Evolutionary conservation across 768 basidiomycete genomes (phyloP).

Genomic region (Trichaptum fuscoviolaceum): DNA sequence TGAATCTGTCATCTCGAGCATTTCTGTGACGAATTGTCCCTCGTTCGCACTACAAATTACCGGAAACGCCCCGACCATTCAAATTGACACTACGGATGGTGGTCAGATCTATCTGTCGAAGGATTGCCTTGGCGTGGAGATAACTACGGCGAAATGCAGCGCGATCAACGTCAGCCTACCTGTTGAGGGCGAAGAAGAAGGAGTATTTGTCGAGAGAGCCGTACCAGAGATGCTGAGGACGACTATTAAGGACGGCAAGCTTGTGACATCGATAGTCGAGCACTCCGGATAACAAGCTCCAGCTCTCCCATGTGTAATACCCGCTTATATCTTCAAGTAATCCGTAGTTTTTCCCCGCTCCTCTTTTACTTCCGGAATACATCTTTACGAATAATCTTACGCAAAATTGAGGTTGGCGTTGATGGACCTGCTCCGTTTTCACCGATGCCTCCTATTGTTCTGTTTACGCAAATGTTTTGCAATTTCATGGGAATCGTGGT

Average conservation of each 20-base stretch:
- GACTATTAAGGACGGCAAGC: conserved; percentile 70
- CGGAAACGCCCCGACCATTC: conserved; percentile 85
- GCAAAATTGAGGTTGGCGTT: background rate
- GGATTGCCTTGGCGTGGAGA: conserved; percentile 72
- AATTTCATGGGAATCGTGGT: too few species aligned
- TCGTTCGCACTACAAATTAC: conserved; percentile 92
- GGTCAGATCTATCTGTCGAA: conserved; percentile 93
- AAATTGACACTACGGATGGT: conserved; percentile 91
- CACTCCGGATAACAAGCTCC: conserved; percentile 41
- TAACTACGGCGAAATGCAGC: conserved; percentile 92
- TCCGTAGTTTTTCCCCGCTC: background rate
- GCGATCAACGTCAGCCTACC: conserved; percentile 88
- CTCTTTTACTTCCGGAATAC: background rate
- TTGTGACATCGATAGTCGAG: conserved; percentile 87
- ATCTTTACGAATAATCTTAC: background rate
- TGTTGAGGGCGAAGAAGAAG: conserved; percentile 84
- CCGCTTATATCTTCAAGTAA: background rate
- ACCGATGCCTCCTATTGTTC: too few species aligned
- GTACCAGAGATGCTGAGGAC: conserved; percentile 97
- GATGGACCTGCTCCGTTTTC: background rate
- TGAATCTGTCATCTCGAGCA: conserved; percentile 87
- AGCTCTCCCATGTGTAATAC: background rate
- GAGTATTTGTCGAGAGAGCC: conserved; percentile 83
- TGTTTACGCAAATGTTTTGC: too few species aligned
- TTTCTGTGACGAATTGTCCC: conserved; percentile 86